Base-by-base conservation (phyloP, 2,329 filamentous ascomycete genomes). In the Aspergillus felis region DNA sequence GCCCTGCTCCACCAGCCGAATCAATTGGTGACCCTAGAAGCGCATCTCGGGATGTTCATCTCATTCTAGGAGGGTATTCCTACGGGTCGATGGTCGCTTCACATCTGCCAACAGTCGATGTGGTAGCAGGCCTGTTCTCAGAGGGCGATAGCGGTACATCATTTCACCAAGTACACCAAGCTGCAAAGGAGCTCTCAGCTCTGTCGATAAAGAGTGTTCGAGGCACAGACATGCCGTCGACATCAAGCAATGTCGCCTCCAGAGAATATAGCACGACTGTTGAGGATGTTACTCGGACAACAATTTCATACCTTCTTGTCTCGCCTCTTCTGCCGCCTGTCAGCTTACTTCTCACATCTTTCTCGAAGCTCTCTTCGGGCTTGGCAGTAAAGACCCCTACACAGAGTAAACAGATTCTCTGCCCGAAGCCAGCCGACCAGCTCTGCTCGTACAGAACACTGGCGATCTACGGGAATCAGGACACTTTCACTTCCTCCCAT, bases 81-180 rank as follows among this genome's bases (percentile, higher is more conserved):
- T 97, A 97, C 72, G 94, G 94, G 47, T 90, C 91, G 4, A 83
- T 96, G 68, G 84, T 97, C 42, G 86, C 91, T 2, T 86, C 84
- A 0, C 85, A 88, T 57, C 81, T 96, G 0, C 90, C 91, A 0
- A 61, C 71, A 8, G 59, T 87, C 38, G 71, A 78, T 10, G 73
- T 79, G 0, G 84, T 95, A 28, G 74, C 91, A 25, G 71, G 79
- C 1, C 74, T 82, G 1, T 91, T 94, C 64, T 68, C 75, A 7
- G 71, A 75, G 0, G 82, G 85, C 0, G 62, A 74, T 3, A 66
- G 71, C n/a, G 84, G 81, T 42, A 86, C 86, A 0, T 74, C 85
- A 4, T 82, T 86, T 0, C 82, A 86, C 14, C 88, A 91, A 65
- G 89, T 96, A 50, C 79, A 88, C 2, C 76, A 87, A 0, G 84